Percentiles rank a stretch among this genome's conserved stretches.
These are phyloP conservation scores for Magnaporthales sp. DNA, from an alignment of 2,329 filamentous ascomycete species.

Conservation along the genomic window DNA sequence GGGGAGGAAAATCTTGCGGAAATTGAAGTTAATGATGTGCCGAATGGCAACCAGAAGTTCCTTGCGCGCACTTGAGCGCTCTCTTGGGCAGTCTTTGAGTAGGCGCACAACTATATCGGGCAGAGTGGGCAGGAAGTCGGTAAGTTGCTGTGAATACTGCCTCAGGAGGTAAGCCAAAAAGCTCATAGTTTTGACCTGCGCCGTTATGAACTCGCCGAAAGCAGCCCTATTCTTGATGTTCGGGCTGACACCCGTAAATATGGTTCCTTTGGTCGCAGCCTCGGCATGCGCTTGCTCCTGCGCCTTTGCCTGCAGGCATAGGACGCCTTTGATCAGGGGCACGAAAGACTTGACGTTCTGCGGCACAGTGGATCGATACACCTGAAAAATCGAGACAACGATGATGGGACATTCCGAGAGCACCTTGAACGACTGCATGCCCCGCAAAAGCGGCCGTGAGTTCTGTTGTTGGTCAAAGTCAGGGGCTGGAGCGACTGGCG, in stretches of 20 bases:
- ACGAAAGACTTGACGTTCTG: slow-evolving; percentile 89
- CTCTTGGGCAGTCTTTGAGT: slow-evolving; percentile 85
- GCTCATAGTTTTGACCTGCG: slow-evolving; percentile 99
- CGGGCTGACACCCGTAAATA: slow-evolving; percentile 88
- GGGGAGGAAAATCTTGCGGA: slow-evolving; percentile 84
- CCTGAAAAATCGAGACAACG: slow-evolving; percentile 95
- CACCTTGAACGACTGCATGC: slow-evolving; percentile 99
- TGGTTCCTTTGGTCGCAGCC: slow-evolving; percentile 66
- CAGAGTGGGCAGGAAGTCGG: slow-evolving; percentile 77
- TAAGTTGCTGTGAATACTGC: slow-evolving; percentile 77
- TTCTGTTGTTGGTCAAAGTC: slow-evolving; percentile 81
- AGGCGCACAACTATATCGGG: slow-evolving; percentile 86
- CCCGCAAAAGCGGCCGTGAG: slow-evolving; percentile 71
- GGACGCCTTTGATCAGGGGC: slow-evolving; percentile 82
- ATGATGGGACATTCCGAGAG: slow-evolving; percentile 97
- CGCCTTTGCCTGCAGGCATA: slow-evolving; percentile 82
- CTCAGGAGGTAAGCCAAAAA: slow-evolving; percentile 89
- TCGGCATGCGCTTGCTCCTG: slow-evolving; percentile 88
- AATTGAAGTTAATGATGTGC: slow-evolving; percentile 99
- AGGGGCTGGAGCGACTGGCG: slow-evolving; percentile 72
- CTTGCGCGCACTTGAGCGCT: slow-evolving; percentile 89
- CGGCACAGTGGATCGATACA: slow-evolving; percentile 70
- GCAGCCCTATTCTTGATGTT: slow-evolving; percentile 89
- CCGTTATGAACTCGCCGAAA: slow-evolving; percentile 95
- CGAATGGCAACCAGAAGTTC: slow-evolving; percentile 93